phyloP scores from a whole-genome alignment of 352 stramenopile genomes.

The Pythium volutum region DNA sequence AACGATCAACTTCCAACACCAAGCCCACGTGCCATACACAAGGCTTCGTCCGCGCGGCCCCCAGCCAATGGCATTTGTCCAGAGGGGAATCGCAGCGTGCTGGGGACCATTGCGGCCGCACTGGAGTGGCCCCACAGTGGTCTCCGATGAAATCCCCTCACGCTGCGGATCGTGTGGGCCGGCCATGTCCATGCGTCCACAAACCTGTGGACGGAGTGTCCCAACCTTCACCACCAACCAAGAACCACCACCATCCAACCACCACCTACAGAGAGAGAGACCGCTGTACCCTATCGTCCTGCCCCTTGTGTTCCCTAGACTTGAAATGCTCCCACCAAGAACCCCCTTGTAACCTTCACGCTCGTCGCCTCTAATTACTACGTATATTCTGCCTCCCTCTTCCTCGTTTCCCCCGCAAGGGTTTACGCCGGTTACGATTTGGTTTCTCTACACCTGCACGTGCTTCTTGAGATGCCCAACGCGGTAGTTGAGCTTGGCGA shows the following conservation, averaged over 20 bases:
- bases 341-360: neutral
- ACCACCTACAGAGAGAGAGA: neutral
- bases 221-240: neutral
- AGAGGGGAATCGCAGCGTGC: no score
- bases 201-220: neutral
- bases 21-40: neutral
- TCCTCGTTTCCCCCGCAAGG: neutral
- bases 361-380: neutral
- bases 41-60: no score
- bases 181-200: neutral
- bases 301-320: neutral
- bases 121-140: no score
- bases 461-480: slow-evolving; percentile 75
- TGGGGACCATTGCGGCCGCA: no score
- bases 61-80: no score
- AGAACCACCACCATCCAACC: neutral
- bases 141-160: no score
- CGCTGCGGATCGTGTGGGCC: no score
- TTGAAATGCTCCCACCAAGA: neutral
- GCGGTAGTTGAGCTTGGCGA: slow-evolving; percentile 79
- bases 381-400: neutral
- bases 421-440: neutral
- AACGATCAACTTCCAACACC: neutral
- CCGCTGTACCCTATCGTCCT: slow-evolving; percentile 2
- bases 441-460: slow-evolving; percentile 38